Conservation (phyloP, 768 basidiomycete genomes). For the Tricholoma sp. region DNA sequence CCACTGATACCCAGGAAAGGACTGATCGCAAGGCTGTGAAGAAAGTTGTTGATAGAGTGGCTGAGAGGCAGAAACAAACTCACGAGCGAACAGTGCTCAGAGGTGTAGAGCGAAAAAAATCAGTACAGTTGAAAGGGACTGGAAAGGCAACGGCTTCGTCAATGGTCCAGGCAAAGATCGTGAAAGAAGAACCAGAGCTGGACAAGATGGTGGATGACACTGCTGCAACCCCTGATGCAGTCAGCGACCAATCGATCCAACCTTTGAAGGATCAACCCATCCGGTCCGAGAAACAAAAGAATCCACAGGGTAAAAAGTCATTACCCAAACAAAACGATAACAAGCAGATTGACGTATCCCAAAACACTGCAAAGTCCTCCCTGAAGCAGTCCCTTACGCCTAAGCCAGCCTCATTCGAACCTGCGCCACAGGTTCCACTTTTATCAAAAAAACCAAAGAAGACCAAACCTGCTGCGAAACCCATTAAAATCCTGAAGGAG, state of each 20-base stretch:
- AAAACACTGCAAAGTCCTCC: slow-evolving; percentile 4
- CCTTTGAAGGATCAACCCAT: slow-evolving; percentile 26
- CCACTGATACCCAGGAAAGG: slow-evolving; percentile 46
- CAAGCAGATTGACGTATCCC: slow-evolving; percentile 11
- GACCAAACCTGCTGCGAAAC: slow-evolving; percentile 59
- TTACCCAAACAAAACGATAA: slow-evolving; percentile 13
- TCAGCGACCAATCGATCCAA: slow-evolving; percentile 24
- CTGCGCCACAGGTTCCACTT: slow-evolving; percentile 61
- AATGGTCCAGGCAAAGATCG: slow-evolving; percentile 25
- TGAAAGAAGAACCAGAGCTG: slow-evolving; percentile 31
- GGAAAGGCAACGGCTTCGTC: slow-evolving; percentile 38
- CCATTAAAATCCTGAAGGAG: slow-evolving; percentile 54
- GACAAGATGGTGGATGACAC: slow-evolving; percentile 25
- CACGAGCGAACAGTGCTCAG: slow-evolving; percentile 55
- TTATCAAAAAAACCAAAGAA: slow-evolving; percentile 84
- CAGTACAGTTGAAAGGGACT: slow-evolving; percentile 47
- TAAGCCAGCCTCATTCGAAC: slow-evolving; percentile 23
- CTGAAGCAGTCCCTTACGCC: slow-evolving; percentile 8
- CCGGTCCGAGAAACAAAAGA: slow-evolving; percentile 15
- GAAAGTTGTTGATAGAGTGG: slow-evolving; percentile 60
- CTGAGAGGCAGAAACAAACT: slow-evolving; percentile 51
- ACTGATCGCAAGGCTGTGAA: slow-evolving; percentile 60
- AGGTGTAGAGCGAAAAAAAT: slow-evolving; percentile 49
- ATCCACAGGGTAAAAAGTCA: slow-evolving; percentile 17
- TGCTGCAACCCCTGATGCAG: slow-evolving; percentile 10